phyloP scores from a whole-genome alignment of 2,329 filamentous ascomycete genomes.

The Fusarium ramigenum region DNA sequence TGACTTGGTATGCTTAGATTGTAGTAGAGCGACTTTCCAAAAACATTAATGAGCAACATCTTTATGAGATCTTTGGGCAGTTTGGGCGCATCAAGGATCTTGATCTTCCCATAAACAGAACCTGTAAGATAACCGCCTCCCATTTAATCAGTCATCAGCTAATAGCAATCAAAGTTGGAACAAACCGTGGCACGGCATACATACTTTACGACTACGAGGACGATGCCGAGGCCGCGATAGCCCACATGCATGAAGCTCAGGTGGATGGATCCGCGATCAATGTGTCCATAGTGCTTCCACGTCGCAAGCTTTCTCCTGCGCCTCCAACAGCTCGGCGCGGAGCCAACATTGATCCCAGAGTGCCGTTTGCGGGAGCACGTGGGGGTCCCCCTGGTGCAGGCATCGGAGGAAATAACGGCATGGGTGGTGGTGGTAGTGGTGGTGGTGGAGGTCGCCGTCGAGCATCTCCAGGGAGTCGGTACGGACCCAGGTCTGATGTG shows the following conservation, averaged over 20 bases:
- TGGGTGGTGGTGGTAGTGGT: conserved; percentile 46
- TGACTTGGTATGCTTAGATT: conserved; percentile 65
- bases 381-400: conserved; percentile 45
- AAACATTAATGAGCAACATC: conserved; percentile 88
- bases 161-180: conserved; percentile 68
- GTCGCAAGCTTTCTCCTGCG: conserved; percentile 81
- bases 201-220: conserved; percentile 81
- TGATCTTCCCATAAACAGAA: conserved; percentile 88
- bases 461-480: conserved; percentile 49
- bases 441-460: conserved; percentile 48
- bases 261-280: conserved; percentile 84
- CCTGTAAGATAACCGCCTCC: conserved; percentile 66
- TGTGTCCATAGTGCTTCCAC: conserved; percentile 88
- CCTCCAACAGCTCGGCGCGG: conserved; percentile 76
- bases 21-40: conserved; percentile 96
- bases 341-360: conserved; percentile 64
- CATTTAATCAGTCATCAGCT: conserved; percentile 14
- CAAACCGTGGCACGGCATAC: conserved; percentile 92
- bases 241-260: conserved; percentile 98
- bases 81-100: conserved; percentile 89
- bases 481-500: conserved; percentile 60
- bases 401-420: conserved; percentile 39
- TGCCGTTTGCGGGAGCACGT: conserved; percentile 46
- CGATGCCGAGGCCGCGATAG: conserved; percentile 87
- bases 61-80: conserved; percentile 89